Conservation (phyloP, 2,329 filamentous ascomycete species). For the Colletotrichum coccodes region DNA sequence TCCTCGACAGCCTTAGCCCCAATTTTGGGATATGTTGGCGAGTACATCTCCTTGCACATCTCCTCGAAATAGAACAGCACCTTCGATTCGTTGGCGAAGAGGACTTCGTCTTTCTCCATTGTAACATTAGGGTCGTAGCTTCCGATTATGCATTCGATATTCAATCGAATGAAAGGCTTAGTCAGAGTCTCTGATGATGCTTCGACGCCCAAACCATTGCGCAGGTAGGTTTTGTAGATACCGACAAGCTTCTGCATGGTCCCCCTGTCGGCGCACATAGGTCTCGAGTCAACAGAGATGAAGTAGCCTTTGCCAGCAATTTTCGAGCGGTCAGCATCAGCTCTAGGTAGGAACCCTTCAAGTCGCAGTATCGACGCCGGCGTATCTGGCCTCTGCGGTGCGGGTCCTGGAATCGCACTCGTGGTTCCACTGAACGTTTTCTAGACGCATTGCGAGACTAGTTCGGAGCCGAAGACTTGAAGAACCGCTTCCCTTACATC, state of each 20-base stretch:
- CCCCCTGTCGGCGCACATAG: constrained; percentile 65
- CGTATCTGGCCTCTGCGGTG: not conserved
- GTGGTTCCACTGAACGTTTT: constrained; percentile 33
- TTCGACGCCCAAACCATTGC: constrained; percentile 37
- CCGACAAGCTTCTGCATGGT: constrained; percentile 68
- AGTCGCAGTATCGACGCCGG: constrained; percentile 48
- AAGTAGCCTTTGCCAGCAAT: constrained; percentile 63
- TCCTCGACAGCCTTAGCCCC: not conserved
- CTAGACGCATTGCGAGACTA: constrained; percentile 65
- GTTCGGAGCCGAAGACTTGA: constrained; percentile 69
- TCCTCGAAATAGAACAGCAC: constrained; percentile 57
- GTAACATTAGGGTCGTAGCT: constrained; percentile 80
- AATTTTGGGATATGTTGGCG: not conserved
- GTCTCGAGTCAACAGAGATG: constrained; percentile 75
- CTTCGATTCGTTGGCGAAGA: constrained; percentile 67
- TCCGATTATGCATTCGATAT: constrained; percentile 68
- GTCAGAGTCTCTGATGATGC: constrained; percentile 45
- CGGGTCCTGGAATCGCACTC: not conserved
- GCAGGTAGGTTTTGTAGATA: constrained; percentile 62
- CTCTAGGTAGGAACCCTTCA: constrained; percentile 67
- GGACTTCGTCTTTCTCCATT: constrained; percentile 76
- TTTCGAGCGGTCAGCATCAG: constrained; percentile 54
- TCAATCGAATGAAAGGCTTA: constrained; percentile 71
- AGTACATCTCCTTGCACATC: constrained; percentile 55
- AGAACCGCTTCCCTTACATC: constrained; percentile 67